Base-by-base conservation (phyloP, 257 asterid genomes). In the Eucommia ulmoides region DNA sequence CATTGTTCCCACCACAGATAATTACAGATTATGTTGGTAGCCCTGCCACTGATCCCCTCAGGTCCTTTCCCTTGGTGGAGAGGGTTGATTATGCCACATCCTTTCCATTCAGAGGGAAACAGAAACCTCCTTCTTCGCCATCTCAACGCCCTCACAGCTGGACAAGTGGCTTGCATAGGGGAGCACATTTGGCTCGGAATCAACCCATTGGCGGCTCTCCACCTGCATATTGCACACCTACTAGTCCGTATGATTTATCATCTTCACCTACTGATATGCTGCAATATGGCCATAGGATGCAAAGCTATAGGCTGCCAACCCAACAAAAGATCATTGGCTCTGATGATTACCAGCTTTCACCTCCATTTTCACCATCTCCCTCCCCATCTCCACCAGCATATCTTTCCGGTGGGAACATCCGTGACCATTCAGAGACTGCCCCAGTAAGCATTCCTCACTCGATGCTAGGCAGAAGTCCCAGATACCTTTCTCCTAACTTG, bases 361-460 rank as follows among this genome's bases (percentile, higher is more conserved):
- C 98, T 55, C 96, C 98, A 8, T 80, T 85, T 60, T 85, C 98
- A 0, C 56, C 93, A 8, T 85, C 97, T 45, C 92, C 93, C 45
- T 84, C 94, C 59, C 96, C 86, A 3, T 82, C 96, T 18, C 94
- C 96, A 8, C 94, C 96, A 0, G 60, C 94, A n/a, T 61, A 75
- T 52, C 44, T 60, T 22, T 61, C 70, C 10, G 64, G 73, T 19
- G 82, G 74, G 19, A 63, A 65, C 52, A 66, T 59, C 5, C 93
- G 78, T 53, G 55, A 68, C 49, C 71, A 51, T 46, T 67, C 91
- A 25, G 96, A 77, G 71, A 83, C 89, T 61, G 76, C 93, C 42
- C 98, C 98, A 8, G 74, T 91, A 80, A 86, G 93, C 54, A 91
- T 91, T 51, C 96, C 96, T 8, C 87, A 77, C 70, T 75, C 96